These are phyloP conservation scores for Leucoagaricus sp. DNA, from an alignment of 1,284 basidiomycete genomes.

Conservation along the genomic window DNA sequence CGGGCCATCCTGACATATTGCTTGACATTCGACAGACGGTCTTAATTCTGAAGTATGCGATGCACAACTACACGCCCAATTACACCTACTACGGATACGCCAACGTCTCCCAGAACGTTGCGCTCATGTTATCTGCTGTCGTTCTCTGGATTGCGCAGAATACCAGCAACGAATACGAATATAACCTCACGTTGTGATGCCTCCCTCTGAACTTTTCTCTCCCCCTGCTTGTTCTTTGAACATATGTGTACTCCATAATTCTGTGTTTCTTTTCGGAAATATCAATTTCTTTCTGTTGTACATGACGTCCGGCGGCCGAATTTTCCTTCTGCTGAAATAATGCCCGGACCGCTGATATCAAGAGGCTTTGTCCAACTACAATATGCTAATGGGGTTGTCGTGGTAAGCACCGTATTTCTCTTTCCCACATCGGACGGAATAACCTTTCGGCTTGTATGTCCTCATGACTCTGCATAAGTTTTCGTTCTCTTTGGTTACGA, in stretches of 20 bases:
- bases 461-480: no score
- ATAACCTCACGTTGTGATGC: constrained; percentile 79
- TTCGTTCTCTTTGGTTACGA: no score
- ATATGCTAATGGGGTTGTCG: no score
- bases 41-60: constrained; percentile 90
- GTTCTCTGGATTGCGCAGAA: constrained; percentile 89
- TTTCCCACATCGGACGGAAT: no score
- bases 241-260: constrained; percentile 3
- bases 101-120: constrained; percentile 90
- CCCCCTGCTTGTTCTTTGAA: not conserved
- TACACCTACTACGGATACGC: constrained; percentile 94
- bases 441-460: no score
- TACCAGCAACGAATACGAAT: constrained; percentile 82
- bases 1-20: not conserved
- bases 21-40: constrained; percentile 70
- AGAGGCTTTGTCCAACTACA: no score
- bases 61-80: constrained; percentile 72
- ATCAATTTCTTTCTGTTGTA: not conserved
- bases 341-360: no score
- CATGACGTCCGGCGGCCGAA: no score
- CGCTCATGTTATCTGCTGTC: constrained; percentile 88
- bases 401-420: no score
- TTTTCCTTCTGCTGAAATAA: no score
- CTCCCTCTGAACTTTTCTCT: no score
- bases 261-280: not conserved